These are phyloP conservation scores for Paracorniculantispora psalliotae DNA, from an alignment of 2,329 filamentous ascomycete genomes.

Conservation along the genomic window DNA sequence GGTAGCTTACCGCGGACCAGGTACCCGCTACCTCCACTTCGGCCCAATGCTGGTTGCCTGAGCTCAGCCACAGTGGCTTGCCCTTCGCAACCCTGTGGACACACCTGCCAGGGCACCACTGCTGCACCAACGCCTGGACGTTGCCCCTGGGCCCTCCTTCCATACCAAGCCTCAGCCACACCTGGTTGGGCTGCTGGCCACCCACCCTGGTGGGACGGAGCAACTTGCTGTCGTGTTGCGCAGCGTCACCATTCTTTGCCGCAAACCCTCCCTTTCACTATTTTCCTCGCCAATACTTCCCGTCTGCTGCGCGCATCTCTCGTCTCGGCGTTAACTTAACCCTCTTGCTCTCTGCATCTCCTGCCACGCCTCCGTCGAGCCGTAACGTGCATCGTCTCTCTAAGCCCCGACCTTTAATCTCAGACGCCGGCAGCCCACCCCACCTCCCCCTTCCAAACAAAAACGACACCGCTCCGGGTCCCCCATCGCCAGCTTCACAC, in stretches of 20 bases:
- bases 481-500: background rate
- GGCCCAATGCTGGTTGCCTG: slow-evolving; percentile 5
- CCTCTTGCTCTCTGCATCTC: background rate
- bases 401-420: background rate
- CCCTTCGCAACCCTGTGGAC: background rate
- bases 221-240: slow-evolving; percentile 10
- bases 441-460: slow-evolving; percentile 12
- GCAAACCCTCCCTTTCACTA: slow-evolving; percentile 6
- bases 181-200: slow-evolving; percentile 10
- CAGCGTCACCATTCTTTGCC: slow-evolving; percentile 10
- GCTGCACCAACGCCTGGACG: background rate
- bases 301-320: background rate
- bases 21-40: background rate
- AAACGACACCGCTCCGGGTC: slow-evolving; percentile 14
- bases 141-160: background rate
- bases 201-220: slow-evolving; percentile 7
- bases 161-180: slow-evolving; percentile 2
- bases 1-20: background rate
- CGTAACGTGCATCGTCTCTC: background rate
- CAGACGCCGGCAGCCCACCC: slow-evolving; percentile 6
- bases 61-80: slow-evolving; percentile 7
- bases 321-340: background rate
- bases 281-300: background rate
- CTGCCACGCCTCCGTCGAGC: background rate
- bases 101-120: background rate